Conservation (phyloP, 331 rosid species). For the Arachis monticola region DNA sequence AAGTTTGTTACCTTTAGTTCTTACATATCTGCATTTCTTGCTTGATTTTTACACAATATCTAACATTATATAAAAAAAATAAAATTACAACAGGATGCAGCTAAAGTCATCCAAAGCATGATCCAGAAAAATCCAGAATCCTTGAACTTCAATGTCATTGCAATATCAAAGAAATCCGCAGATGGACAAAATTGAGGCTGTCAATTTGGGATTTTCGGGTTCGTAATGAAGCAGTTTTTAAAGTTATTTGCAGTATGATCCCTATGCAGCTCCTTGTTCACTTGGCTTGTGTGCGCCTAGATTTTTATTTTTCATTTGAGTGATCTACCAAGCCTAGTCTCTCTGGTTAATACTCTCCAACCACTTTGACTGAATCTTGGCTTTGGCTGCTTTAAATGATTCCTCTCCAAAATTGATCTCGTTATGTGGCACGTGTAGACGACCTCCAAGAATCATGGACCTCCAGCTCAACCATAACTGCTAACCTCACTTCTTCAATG, state of each 20-base stretch:
- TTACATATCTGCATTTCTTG: not conserved
- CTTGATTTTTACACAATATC: constrained; percentile 2
- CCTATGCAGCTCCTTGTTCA: constrained; percentile 20
- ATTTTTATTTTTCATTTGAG: not conserved
- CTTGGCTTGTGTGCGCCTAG: constrained; percentile 8
- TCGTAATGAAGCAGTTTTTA: not conserved
- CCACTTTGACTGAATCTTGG: too few relatives aligned
- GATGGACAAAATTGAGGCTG: constrained; percentile 34
- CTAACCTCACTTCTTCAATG: too few relatives aligned
- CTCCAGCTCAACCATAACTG: too few relatives aligned
- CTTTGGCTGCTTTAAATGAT: too few relatives aligned
- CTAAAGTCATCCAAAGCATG: constrained; percentile 68
- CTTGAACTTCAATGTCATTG: constrained; percentile 84
- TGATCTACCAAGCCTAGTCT: constrained; percentile 40
- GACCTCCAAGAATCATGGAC: too few relatives aligned
- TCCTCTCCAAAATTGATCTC: too few relatives aligned
- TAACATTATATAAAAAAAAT: not conserved
- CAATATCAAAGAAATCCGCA: constrained; percentile 70
- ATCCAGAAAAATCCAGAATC: constrained; percentile 78
- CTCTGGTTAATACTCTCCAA: not conserved
- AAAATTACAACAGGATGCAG: constrained; percentile 64
- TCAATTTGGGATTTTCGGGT: not conserved
- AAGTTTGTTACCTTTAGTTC: constrained; percentile 1
- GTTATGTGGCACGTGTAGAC: not conserved
- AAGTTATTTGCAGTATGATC: constrained; percentile 18